These are phyloP conservation scores for Nemophila menziesii DNA, from an alignment of 257 asterid genomes.

Conservation along the genomic window DNA sequence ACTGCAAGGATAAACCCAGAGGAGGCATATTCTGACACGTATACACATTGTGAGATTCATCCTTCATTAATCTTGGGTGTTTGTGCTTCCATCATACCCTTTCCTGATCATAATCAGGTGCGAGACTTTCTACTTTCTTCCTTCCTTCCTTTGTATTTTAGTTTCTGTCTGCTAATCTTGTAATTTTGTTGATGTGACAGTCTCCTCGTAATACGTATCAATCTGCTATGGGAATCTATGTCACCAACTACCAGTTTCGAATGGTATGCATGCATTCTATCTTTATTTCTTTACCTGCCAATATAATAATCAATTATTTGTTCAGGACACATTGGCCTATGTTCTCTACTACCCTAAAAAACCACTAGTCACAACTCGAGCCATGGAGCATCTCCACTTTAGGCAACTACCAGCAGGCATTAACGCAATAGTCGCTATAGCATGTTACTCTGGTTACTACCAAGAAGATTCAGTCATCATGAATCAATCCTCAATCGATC, in stretches of 20 bases:
- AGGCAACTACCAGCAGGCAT: conserved; percentile 98
- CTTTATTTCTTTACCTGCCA: too few species aligned
- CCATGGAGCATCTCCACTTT: conserved; percentile 99
- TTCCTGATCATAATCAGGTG: conserved; percentile 99
- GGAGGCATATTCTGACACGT: conserved; percentile 88
- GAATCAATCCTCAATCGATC: conserved; percentile 95
- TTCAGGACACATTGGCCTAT: conserved; percentile 90
- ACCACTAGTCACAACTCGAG: conserved; percentile 96
- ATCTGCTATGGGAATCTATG: conserved; percentile 97
- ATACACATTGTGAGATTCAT: conserved; percentile 94
- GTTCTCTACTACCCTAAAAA: conserved; percentile 93
- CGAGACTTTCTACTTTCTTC: background rate
- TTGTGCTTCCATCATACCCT: conserved; percentile 97
- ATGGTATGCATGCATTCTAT: conserved; percentile 79
- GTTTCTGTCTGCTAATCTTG: too few species aligned
- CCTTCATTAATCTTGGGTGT: conserved; percentile 93
- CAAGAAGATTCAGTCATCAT: conserved; percentile 97
- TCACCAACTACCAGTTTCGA: conserved; percentile 90
- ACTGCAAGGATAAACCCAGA: conserved; percentile 54
- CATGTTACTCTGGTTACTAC: conserved; percentile 93
- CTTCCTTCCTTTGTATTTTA: too few species aligned
- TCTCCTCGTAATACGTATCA: conserved; percentile 99
- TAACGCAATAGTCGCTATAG: conserved; percentile 79
- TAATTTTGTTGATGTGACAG: conserved; percentile 40
- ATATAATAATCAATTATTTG: too few species aligned